These are phyloP conservation scores for Mycosarcoma mackinlayi DNA, from an alignment of 1,284 basidiomycete genomes.

Conservation along the genomic window DNA sequence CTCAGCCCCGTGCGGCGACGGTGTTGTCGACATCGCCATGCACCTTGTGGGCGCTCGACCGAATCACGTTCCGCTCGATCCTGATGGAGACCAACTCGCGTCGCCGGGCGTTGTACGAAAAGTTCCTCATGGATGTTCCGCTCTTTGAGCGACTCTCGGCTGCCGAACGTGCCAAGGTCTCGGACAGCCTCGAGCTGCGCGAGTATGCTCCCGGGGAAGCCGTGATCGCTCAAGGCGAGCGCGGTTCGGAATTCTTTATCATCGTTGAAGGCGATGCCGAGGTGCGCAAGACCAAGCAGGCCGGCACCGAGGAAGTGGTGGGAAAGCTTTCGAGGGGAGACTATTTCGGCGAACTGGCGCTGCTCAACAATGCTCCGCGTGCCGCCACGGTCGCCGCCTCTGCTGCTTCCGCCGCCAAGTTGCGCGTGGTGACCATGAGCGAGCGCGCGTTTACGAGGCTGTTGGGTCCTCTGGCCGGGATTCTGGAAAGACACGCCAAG, in stretches of 20 bases:
- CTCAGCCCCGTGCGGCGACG: slow-evolving; percentile 92
- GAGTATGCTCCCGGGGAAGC: slow-evolving; percentile 84
- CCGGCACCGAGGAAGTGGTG: slow-evolving; percentile 71
- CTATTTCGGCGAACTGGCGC: slow-evolving; percentile 94
- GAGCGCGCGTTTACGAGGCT: slow-evolving; percentile 93
- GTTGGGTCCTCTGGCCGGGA: slow-evolving; percentile 86
- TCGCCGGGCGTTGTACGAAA: slow-evolving; percentile 92
- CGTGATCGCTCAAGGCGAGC: slow-evolving; percentile 90
- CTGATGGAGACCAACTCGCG: slow-evolving; percentile 73
- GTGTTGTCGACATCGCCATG: slow-evolving; percentile 84
- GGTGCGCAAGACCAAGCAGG: slow-evolving; percentile 81
- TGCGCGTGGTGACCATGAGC: slow-evolving; percentile 84
- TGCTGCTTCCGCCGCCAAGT: slow-evolving; percentile 67
- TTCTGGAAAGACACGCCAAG: slow-evolving; percentile 83
- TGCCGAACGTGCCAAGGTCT: slow-evolving; percentile 93
- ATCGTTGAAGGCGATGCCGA: slow-evolving; percentile 91
- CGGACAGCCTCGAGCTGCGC: slow-evolving; percentile 88
- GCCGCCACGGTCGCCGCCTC: slow-evolving; percentile 92
- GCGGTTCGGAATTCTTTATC: slow-evolving; percentile 96
- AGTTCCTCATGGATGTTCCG: slow-evolving; percentile 90
- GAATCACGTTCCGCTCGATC: slow-evolving; percentile 98
- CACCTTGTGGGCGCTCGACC: slow-evolving; percentile 93
- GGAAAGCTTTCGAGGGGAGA: slow-evolving; percentile 86
- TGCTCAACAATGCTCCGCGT: slow-evolving; percentile 85
- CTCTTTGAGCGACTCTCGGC: slow-evolving; percentile 86